phyloP scores from a whole-genome alignment of 2,329 filamentous ascomycete genomes.

The Chrysoporthe cubensis region DNA sequence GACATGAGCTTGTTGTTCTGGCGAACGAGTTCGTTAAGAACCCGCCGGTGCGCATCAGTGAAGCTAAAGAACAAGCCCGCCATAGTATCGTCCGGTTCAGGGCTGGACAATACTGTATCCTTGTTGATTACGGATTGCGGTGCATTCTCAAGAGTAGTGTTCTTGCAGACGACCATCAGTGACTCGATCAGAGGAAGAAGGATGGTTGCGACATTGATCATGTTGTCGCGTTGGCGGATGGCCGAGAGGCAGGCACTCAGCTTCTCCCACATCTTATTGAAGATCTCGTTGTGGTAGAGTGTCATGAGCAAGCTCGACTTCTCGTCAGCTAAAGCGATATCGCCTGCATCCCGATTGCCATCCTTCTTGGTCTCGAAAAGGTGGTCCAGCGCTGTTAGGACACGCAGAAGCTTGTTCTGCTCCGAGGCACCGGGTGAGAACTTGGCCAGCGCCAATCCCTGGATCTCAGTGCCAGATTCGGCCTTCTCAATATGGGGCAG shows the following conservation, averaged over 20 bases:
- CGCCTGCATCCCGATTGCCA: slow-evolving; percentile 37
- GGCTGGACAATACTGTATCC: slow-evolving; percentile 75
- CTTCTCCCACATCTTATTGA: slow-evolving; percentile 89
- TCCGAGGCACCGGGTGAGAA: slow-evolving; percentile 96
- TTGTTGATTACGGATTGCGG: slow-evolving; percentile 53
- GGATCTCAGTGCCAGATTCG: slow-evolving; percentile 88
- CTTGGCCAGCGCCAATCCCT: slow-evolving; percentile 89
- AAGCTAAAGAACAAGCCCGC: slow-evolving; percentile 95
- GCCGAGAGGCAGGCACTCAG: slow-evolving; percentile 85
- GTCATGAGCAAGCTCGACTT: slow-evolving; percentile 86
- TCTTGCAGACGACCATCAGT: slow-evolving; percentile 99
- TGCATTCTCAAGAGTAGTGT: slow-evolving; percentile 79
- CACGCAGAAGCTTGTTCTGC: slow-evolving; percentile 91
- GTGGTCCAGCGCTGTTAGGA: slow-evolving; percentile 92
- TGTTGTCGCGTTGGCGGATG: slow-evolving; percentile 89
- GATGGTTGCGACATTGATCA: slow-evolving; percentile 97
- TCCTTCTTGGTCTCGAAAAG: slow-evolving; percentile 78
- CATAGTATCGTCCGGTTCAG: slow-evolving; percentile 78
- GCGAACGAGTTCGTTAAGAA: slow-evolving; percentile 95
- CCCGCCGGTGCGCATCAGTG: slow-evolving; percentile 95
- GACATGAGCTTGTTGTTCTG: slow-evolving; percentile 99
- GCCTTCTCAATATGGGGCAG: slow-evolving; percentile 86
- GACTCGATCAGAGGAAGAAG: slow-evolving; percentile 92
- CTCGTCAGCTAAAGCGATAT: slow-evolving; percentile 44
- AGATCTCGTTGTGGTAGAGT: slow-evolving; percentile 88